A percentile compares a stretch with the other conserved stretches of the same genome.
phyloP scores from a whole-genome alignment of 2,329 filamentous ascomycete genomes.

The Penicillium sp. region DNA sequence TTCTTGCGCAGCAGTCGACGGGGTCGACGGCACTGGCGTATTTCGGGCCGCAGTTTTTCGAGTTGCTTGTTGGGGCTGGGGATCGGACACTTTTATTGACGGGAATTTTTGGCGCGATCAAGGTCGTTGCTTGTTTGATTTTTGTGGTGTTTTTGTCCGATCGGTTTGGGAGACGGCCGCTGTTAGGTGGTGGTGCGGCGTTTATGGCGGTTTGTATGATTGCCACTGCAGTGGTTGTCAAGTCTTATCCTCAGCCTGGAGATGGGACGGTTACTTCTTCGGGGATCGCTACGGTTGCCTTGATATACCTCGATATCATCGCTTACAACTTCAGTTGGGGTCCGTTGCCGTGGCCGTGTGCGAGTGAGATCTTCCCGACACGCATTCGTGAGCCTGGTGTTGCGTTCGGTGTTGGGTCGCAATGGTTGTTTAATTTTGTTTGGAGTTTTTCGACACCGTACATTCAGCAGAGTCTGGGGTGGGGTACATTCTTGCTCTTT shows the following conservation, averaged over 20 bases:
- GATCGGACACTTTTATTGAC: conserved; percentile 51
- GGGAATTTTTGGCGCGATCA: conserved; percentile 56
- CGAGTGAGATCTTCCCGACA: conserved; percentile 40
- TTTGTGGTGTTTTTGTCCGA: conserved; percentile 58
- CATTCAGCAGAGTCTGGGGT: conserved; percentile 48
- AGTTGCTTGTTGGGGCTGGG: conserved; percentile 50
- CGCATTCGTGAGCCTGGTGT: conserved; percentile 44
- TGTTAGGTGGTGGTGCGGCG: conserved; percentile 51
- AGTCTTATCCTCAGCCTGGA: conserved; percentile 38
- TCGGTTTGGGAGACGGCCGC: conserved; percentile 52
- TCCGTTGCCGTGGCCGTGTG: conserved; percentile 42
- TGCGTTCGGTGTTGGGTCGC: conserved; percentile 40
- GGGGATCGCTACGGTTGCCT: conserved; percentile 52
- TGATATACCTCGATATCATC: conserved; percentile 59
- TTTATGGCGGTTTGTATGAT: conserved; percentile 49
- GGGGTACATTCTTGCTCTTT: conserved; percentile 50
- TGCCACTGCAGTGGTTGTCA: conserved; percentile 49
- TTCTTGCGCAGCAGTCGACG: conserved; percentile 55
- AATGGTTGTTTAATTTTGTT: conserved; percentile 45
- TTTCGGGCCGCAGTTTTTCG: conserved; percentile 58
- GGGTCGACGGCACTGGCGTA: conserved; percentile 57
- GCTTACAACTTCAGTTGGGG: conserved; percentile 46
- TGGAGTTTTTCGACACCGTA: conserved; percentile 45
- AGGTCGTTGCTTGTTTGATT: conserved; percentile 51
- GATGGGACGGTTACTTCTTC: conserved; percentile 45